A percentile compares a stretch with the other conserved stretches of the same genome.
Conservation (phyloP, 129 eudicot species). For the Tagetes erecta region DNA sequence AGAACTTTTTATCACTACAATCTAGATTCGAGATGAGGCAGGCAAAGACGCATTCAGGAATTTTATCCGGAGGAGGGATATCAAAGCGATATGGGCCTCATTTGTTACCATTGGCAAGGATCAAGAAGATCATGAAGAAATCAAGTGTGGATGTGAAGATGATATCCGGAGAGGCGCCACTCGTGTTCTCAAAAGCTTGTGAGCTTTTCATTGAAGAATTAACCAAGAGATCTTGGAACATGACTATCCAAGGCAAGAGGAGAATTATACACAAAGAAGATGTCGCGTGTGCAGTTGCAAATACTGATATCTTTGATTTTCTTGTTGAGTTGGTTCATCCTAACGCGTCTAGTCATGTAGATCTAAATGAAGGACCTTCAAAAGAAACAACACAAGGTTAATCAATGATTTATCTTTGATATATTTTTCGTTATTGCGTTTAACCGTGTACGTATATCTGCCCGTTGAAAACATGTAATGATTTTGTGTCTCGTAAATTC, state of each 20-base stretch:
- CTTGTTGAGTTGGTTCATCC: slow-evolving; percentile 50
- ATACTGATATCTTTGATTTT: slow-evolving; percentile 76
- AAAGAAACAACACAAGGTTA: neutral
- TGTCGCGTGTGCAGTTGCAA: slow-evolving; percentile 65
- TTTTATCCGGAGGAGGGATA: slow-evolving; percentile 54
- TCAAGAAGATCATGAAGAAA: slow-evolving; percentile 88
- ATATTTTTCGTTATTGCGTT: neutral
- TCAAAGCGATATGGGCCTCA: slow-evolving; percentile 61
- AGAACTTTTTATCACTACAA: too few species aligned
- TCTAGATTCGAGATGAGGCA: slow-evolving; percentile 54
- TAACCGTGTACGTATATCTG: neutral
- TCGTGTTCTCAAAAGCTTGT: slow-evolving; percentile 76
- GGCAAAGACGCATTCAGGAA: slow-evolving; percentile 59
- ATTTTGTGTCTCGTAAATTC: neutral
- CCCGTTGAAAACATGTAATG: neutral
- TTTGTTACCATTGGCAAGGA: slow-evolving; percentile 70
- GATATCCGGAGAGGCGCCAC: slow-evolving; percentile 87
- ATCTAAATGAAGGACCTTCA: slow-evolving; percentile 27
- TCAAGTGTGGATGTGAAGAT: slow-evolving; percentile 73
- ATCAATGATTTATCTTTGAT: neutral
- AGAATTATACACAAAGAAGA: slow-evolving; percentile 72
- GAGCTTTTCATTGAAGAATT: slow-evolving; percentile 71
- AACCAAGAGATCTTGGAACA: slow-evolving; percentile 66
- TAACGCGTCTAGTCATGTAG: slow-evolving; percentile 11
- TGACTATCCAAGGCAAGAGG: slow-evolving; percentile 64